phyloP scores from a whole-genome alignment of 345 rosid species.

The Carallia pectinifolia region DNA sequence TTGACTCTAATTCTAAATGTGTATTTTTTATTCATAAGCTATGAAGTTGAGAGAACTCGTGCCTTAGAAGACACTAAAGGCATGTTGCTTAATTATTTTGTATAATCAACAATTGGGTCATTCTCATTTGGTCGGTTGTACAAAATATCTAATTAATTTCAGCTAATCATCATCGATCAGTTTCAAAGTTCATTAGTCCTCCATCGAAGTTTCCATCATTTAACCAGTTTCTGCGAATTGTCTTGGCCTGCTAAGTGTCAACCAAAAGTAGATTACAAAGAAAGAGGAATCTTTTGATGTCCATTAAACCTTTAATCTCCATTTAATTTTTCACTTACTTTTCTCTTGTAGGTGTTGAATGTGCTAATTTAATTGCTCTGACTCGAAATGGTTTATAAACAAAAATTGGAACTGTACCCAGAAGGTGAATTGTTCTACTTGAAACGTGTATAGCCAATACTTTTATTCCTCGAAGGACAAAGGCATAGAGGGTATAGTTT shows the following conservation, averaged over 20 bases:
- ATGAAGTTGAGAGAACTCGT: constrained; percentile 8
- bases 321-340: not conserved
- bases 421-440: not conserved
- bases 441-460: not conserved
- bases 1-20: not conserved
- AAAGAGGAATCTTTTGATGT: constrained; percentile 2
- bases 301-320: not conserved
- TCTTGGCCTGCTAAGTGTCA: no score
- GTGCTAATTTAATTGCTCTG: no score
- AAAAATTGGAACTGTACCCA: not conserved
- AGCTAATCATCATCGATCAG: not conserved
- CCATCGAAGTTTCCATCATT: not conserved
- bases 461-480: not conserved
- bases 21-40: not conserved
- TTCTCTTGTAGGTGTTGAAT: no score
- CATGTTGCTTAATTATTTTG: not conserved
- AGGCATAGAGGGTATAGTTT: not conserved
- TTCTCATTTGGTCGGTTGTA: constrained; percentile 18
- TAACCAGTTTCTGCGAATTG: not conserved
- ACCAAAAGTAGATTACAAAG: not conserved
- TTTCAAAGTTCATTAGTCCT: not conserved
- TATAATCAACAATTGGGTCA: constrained; percentile 9
- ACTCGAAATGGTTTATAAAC: not conserved
- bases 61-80: constrained; percentile 26
- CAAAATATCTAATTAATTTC: not conserved